Percentiles rank a stretch among this genome's conserved stretches.
Evolutionary conservation across 352 stramenopile genomes (phyloP).

Genomic region (Saprolegnia parasitica): DNA sequence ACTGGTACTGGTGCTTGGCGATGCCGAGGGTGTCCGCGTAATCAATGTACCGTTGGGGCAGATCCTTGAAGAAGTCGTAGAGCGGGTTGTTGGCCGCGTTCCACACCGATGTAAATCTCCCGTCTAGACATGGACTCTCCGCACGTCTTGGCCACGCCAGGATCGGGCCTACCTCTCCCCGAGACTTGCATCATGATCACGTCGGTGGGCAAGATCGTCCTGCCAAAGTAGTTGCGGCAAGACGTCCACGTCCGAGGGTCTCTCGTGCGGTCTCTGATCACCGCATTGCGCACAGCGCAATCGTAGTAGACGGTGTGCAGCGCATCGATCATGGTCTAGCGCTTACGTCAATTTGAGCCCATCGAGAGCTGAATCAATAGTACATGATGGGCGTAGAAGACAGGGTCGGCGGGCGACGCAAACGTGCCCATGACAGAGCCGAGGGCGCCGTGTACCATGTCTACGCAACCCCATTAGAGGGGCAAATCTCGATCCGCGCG

Average conservation of each 20-base stretch:
- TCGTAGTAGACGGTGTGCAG: slow-evolving; percentile 28
- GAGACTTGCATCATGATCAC: slow-evolving; percentile 7
- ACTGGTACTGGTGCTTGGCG: slow-evolving; percentile 76
- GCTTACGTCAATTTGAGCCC: not conserved
- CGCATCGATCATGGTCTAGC: slow-evolving; percentile 9
- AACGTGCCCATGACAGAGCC: slow-evolving; percentile 46
- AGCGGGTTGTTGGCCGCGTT: not conserved
- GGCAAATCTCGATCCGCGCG: not conserved
- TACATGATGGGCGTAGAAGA: slow-evolving; percentile 67
- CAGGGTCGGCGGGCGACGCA: slow-evolving; percentile 49
- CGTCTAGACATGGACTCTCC: not conserved
- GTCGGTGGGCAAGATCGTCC: slow-evolving; percentile 3
- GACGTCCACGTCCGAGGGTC: slow-evolving; percentile 5
- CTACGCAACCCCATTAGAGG: slow-evolving; percentile 29
- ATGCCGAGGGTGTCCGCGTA: slow-evolving; percentile 37
- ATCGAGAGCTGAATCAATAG: not conserved
- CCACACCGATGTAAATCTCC: not conserved
- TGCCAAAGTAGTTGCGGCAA: slow-evolving; percentile 7
- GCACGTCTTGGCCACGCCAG: not conserved
- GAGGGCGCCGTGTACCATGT: slow-evolving; percentile 61
- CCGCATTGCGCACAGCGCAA: slow-evolving; percentile 5
- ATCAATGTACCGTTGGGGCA: not conserved
- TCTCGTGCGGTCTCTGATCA: not conserved
- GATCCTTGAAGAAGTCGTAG: slow-evolving; percentile 35
- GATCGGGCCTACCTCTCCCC: not conserved